These are phyloP conservation scores for Phytophthora multivora DNA, from an alignment of 352 stramenopile genomes.

Conservation along the genomic window DNA sequence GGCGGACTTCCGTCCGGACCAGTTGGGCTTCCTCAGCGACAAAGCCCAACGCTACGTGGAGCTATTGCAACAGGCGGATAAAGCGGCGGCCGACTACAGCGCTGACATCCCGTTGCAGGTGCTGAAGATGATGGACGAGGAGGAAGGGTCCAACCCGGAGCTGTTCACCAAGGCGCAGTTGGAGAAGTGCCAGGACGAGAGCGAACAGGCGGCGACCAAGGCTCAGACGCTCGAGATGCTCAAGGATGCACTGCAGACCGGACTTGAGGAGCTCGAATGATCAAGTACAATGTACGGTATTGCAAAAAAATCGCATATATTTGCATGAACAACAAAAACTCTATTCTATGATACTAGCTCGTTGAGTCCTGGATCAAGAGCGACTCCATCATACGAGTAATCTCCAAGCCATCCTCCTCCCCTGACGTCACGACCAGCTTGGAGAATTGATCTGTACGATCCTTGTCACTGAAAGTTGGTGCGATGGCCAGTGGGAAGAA, in stretches of 20 bases:
- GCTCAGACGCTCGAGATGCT: conserved; percentile 60
- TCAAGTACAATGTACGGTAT: too few species aligned
- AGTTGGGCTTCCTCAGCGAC: conserved; percentile 62
- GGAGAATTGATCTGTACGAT: conserved; percentile 15
- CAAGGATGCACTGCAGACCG: conserved; percentile 51
- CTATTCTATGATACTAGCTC: too few species aligned
- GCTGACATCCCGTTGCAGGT: conserved; percentile 67
- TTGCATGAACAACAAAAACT: too few species aligned
- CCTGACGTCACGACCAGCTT: conserved; percentile 26
- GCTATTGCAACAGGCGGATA: conserved; percentile 57
- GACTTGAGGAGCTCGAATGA: conserved; percentile 36
- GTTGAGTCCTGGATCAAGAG: conserved; percentile 7
- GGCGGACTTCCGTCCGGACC: conserved; percentile 64
- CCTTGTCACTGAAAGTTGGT: background rate
- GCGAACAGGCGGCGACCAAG: conserved; percentile 44
- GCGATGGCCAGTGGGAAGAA: conserved; percentile 22
- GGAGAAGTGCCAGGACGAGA: conserved; percentile 68
- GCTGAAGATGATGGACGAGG: conserved; percentile 60
- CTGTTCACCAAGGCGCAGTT: conserved; percentile 70
- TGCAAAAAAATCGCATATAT: too few species aligned
- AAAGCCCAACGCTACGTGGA: conserved; percentile 69
- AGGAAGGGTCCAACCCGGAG: conserved; percentile 67
- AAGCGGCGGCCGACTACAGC: conserved; percentile 47
- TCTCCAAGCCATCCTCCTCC: conserved; percentile 24
- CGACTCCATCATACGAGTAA: conserved; percentile 29